Conservation (phyloP, 2,329 filamentous ascomycete species). For the Verticillium isaacii region DNA sequence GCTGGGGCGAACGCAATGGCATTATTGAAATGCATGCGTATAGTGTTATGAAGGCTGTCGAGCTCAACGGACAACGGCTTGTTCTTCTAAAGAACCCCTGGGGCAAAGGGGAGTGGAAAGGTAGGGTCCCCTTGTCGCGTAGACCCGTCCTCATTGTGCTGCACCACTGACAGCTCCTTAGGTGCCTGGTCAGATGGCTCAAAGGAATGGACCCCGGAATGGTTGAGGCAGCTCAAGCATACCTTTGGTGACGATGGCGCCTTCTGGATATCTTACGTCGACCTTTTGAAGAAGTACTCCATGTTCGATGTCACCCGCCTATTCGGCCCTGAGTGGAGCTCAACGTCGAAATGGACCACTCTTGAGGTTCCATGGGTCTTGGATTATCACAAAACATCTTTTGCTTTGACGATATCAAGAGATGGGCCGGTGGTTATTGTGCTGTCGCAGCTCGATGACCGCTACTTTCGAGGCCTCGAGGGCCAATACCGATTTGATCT, state of each 20-base stretch:
- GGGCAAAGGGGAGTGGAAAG: constrained; percentile 77
- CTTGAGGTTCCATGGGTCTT: constrained; percentile 51
- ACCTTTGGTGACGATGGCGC: constrained; percentile 64
- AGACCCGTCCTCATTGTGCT: constrained; percentile 19
- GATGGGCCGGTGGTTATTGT: constrained; percentile 49
- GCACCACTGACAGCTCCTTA: constrained; percentile 12
- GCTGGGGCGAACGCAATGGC: constrained; percentile 46
- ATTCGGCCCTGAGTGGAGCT: constrained; percentile 47
- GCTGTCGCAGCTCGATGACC: constrained; percentile 51
- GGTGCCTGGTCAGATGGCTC: constrained; percentile 54
- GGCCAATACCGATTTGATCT: constrained; percentile 52
- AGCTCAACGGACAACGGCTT: constrained; percentile 57
- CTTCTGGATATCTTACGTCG: constrained; percentile 41
- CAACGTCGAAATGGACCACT: constrained; percentile 43
- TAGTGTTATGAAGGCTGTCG: constrained; percentile 53
- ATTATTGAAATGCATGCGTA: constrained; percentile 58
- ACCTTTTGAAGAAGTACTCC: constrained; percentile 39
- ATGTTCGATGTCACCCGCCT: constrained; percentile 40
- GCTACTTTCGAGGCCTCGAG: constrained; percentile 52
- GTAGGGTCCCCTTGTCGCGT: constrained; percentile 41
- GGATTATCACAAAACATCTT: constrained; percentile 50
- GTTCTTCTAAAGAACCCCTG: constrained; percentile 71
- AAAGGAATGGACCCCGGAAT: constrained; percentile 69
- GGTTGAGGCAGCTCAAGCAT: constrained; percentile 62
- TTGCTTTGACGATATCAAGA: constrained; percentile 43